These are phyloP conservation scores for Podaxis sp. DNA, from an alignment of 768 basidiomycete species.

Conservation along the genomic window DNA sequence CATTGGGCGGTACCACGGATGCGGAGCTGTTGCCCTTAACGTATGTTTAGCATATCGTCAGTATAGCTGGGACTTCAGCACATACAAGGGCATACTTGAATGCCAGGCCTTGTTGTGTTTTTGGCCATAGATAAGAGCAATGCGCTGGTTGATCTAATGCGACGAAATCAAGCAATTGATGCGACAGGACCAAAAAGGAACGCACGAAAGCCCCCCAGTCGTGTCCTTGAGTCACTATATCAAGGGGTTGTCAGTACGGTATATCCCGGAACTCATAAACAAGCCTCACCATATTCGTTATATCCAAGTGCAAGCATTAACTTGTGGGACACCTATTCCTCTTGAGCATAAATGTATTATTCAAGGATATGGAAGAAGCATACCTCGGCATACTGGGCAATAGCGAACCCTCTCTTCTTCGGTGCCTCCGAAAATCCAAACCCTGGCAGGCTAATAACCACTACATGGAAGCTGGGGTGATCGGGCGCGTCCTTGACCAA, in stretches of 20 bases:
- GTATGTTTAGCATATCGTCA: background rate
- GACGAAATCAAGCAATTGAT: too few species aligned
- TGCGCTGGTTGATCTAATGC: slow-evolving; percentile 27
- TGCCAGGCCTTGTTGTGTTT: slow-evolving; percentile 53
- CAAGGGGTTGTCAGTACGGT: background rate
- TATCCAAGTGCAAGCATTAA: slow-evolving; percentile 51
- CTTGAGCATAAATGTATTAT: background rate
- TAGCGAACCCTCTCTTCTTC: slow-evolving; percentile 46
- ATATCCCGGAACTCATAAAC: background rate
- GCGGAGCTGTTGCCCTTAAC: slow-evolving; percentile 21
- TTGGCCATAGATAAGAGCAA: slow-evolving; percentile 29
- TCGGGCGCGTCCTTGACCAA: slow-evolving; percentile 41
- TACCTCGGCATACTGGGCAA: slow-evolving; percentile 55
- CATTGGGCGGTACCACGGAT: slow-evolving; percentile 24
- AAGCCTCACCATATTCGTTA: slow-evolving; percentile 39
- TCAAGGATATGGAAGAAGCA: background rate
- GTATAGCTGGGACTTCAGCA: background rate
- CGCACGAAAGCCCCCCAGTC: slow-evolving; percentile 23
- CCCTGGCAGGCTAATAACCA: slow-evolving; percentile 57
- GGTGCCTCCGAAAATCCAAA: slow-evolving; percentile 63
- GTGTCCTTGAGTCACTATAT: slow-evolving; percentile 30
- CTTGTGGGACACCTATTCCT: slow-evolving; percentile 41
- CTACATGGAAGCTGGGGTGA: slow-evolving; percentile 63
- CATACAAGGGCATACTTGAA: slow-evolving; percentile 40
- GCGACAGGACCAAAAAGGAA: background rate